Percentiles rank a stretch among this genome's conserved stretches.
Evolutionary conservation across 2,329 filamentous ascomycete genomes (phyloP).

Genomic region (Xylaria sp.): DNA sequence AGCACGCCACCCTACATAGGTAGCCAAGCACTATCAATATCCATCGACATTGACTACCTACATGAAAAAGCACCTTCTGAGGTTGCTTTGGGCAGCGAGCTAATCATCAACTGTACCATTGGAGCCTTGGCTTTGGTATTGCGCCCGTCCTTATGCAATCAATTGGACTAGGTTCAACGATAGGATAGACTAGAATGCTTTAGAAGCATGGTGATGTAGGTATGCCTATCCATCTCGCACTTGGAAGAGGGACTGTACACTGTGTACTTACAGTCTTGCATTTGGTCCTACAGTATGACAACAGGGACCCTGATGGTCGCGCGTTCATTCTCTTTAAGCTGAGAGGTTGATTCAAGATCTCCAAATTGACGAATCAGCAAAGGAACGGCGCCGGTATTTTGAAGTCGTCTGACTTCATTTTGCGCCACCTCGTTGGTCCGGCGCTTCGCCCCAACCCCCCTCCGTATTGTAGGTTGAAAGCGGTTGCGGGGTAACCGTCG

Average conservation of each 20-base stretch:
- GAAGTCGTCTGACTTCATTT: conserved; percentile 34
- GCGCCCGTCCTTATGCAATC: conserved; percentile 7
- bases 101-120: conserved; percentile 27
- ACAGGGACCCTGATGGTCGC: conserved; percentile 23
- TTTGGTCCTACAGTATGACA: conserved; percentile 18
- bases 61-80: conserved; percentile 8
- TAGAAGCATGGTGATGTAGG: conserved; percentile 25
- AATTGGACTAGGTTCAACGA: conserved; percentile 17
- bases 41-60: conserved; percentile 20
- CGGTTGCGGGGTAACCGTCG: conserved; percentile 37
- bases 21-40: conserved; percentile 17
- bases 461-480: conserved; percentile 25
- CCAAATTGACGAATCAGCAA: conserved; percentile 32
- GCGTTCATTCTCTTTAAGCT: conserved; percentile 14
- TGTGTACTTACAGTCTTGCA: conserved; percentile 26
- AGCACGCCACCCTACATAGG: conserved; percentile 16
- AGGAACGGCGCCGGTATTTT: conserved; percentile 28
- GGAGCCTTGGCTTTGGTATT: conserved; percentile 18
- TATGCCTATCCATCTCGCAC: conserved; percentile 19
- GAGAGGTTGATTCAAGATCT: conserved; percentile 14
- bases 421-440: conserved; percentile 31
- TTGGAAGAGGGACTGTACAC: conserved; percentile 16
- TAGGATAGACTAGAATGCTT: conserved; percentile 20
- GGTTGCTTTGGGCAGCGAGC: conserved; percentile 23
- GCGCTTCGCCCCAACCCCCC: conserved; percentile 17